These are phyloP conservation scores for Fusarium sulawesiense DNA, from an alignment of 2,329 filamentous ascomycete species.

Conservation along the genomic window DNA sequence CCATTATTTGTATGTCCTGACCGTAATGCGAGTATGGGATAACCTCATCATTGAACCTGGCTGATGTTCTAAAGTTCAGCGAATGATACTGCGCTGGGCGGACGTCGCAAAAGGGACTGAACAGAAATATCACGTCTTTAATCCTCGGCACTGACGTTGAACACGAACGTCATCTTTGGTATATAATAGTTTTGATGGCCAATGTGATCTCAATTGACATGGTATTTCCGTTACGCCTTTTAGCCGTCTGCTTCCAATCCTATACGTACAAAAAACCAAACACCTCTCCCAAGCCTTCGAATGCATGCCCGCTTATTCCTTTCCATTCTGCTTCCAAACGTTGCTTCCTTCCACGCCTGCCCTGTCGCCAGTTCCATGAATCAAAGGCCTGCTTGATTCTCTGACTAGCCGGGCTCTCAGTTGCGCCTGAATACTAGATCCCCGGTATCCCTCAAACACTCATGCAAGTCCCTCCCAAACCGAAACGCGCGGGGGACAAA, in stretches of 20 bases:
- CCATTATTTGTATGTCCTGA: background rate
- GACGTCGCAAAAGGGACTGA: background rate
- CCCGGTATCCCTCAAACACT: conserved; percentile 27
- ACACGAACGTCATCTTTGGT: background rate
- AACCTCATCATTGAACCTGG: background rate
- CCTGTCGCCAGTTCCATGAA: conserved; percentile 43
- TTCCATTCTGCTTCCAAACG: conserved; percentile 42
- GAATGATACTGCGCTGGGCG: too few relatives aligned
- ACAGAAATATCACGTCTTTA: background rate
- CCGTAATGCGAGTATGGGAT: background rate
- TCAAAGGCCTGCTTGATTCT: conserved; percentile 52
- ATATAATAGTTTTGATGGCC: conserved; percentile 15
- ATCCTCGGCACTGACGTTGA: background rate
- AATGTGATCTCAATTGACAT: conserved; percentile 32
- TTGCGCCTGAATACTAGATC: conserved; percentile 42
- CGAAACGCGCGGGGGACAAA: conserved; percentile 30
- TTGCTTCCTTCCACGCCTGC: conserved; percentile 24
- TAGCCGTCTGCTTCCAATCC: conserved; percentile 36
- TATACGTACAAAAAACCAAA: conserved; percentile 47
- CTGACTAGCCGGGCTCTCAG: conserved; percentile 32
- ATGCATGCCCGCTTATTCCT: conserved; percentile 39
- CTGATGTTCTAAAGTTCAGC: background rate
- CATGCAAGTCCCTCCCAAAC: conserved; percentile 15
- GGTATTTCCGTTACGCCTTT: conserved; percentile 40
- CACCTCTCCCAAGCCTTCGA: conserved; percentile 37